Evolutionary conservation across 140 eudicot species (phyloP).

Genomic region (Oenanthe javanica): DNA sequence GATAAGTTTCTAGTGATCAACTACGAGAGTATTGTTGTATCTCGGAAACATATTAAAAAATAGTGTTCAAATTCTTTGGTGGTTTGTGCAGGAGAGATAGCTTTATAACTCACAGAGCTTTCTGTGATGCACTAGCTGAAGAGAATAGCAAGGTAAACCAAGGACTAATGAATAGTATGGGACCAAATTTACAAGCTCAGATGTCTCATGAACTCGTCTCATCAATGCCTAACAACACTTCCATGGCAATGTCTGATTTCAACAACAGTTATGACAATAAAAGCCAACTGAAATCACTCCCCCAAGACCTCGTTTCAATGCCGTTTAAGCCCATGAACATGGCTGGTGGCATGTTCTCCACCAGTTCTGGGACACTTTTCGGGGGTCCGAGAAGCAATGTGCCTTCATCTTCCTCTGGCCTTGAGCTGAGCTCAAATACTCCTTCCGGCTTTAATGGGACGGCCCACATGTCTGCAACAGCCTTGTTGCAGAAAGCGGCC

Average conservation of each 20-base stretch:
- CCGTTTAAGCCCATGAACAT: slow-evolving; percentile 36
- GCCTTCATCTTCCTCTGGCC: slow-evolving; percentile 25
- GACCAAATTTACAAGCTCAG: slow-evolving; percentile 31
- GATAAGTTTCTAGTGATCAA: no score
- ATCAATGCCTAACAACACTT: slow-evolving; percentile 21
- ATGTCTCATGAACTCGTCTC: slow-evolving; percentile 33
- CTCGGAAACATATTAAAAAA: no score
- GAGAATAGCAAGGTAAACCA: slow-evolving; percentile 38
- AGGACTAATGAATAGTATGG: slow-evolving; percentile 22
- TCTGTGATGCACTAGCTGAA: slow-evolving; percentile 54
- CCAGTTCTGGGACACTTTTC: slow-evolving; percentile 22
- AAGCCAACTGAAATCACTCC: slow-evolving; percentile 22
- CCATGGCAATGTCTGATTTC: slow-evolving; percentile 52
- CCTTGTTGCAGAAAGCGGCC: slow-evolving; percentile 53
- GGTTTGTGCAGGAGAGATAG: slow-evolving; percentile 62
- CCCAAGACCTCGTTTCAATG: slow-evolving; percentile 12
- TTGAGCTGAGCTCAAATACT: slow-evolving; percentile 25
- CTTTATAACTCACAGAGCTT: slow-evolving; percentile 77
- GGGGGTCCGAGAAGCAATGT: slow-evolving; percentile 23
- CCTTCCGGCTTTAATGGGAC: slow-evolving; percentile 16
- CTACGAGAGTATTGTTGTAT: no score
- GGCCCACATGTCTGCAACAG: slow-evolving; percentile 42
- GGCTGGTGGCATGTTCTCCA: slow-evolving; percentile 21
- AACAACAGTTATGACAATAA: slow-evolving; percentile 26
- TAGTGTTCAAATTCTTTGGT: background rate